These are phyloP conservation scores for Colletotrichum musicola DNA, from an alignment of 2,329 filamentous ascomycete genomes.

Conservation along the genomic window DNA sequence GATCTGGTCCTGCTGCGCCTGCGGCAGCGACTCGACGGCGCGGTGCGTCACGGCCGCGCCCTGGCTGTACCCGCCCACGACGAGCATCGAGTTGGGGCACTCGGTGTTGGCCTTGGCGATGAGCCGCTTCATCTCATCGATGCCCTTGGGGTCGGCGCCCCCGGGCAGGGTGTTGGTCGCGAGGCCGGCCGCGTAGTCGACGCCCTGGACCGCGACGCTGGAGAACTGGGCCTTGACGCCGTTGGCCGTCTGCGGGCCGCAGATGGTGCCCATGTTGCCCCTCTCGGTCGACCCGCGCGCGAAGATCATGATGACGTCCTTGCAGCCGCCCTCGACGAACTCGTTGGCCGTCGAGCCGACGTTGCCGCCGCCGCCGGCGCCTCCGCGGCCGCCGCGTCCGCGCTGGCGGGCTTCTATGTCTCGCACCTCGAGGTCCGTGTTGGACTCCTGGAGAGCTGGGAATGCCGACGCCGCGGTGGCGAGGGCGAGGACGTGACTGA, in stretches of 20 bases:
- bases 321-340: slow-evolving; percentile 43
- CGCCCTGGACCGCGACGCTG: slow-evolving; percentile 42
- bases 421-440: slow-evolving; percentile 10
- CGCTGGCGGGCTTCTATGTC: slow-evolving; percentile 39
- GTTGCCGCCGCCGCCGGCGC: too few relatives aligned
- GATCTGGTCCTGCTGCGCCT: slow-evolving; percentile 42
- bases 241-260: slow-evolving; percentile 41
- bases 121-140: slow-evolving; percentile 49
- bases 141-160: slow-evolving; percentile 49
- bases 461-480: slow-evolving; percentile 37
- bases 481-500: slow-evolving; percentile 32
- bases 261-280: slow-evolving; percentile 42
- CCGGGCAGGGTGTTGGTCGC: slow-evolving; percentile 47
- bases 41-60: slow-evolving; percentile 47
- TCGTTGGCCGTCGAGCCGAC: slow-evolving; percentile 42
- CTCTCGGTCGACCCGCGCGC: slow-evolving; percentile 43
- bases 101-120: slow-evolving; percentile 51
- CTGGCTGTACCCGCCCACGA: slow-evolving; percentile 56
- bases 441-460: slow-evolving; percentile 27
- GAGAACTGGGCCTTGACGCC: slow-evolving; percentile 40
- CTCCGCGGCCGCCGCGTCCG: not conserved
- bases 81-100: slow-evolving; percentile 52
- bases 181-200: slow-evolving; percentile 53
- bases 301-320: slow-evolving; percentile 43
- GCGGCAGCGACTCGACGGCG: slow-evolving; percentile 44